phyloP scores from a whole-genome alignment of 2,329 filamentous ascomycete genomes.

The Nemania sp. region DNA sequence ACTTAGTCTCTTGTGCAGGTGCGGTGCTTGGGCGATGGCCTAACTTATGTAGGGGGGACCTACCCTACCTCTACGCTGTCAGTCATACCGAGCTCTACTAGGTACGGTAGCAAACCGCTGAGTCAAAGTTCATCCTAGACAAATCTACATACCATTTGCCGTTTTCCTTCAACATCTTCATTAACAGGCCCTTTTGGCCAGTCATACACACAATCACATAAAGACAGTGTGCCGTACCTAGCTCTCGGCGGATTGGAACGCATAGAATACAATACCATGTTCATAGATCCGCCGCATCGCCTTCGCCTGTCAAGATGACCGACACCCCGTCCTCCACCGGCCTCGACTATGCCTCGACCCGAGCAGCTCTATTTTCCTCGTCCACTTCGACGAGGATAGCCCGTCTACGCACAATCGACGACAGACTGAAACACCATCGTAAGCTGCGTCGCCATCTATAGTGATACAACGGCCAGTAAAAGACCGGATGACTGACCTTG shows the following conservation, averaged over 20 bases:
- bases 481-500: slow-evolving; percentile 8
- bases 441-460: slow-evolving; percentile 31
- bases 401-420: slow-evolving; percentile 59
- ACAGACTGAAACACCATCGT: slow-evolving; percentile 60
- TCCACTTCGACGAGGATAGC: slow-evolving; percentile 61
- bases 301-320: slow-evolving; percentile 24
- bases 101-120: no score
- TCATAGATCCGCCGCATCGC: not conserved
- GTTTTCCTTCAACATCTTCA: no score
- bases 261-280: no score
- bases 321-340: slow-evolving; percentile 37
- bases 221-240: not conserved
- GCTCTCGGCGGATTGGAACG: not conserved
- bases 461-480: not conserved
- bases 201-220: no score
- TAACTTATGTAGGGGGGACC: no score
- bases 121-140: no score
- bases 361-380: slow-evolving; percentile 60
- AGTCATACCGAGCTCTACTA: no score
- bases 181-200: no score
- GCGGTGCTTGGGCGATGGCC: no score
- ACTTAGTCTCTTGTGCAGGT: no score
- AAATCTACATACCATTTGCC: no score
- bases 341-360: slow-evolving; percentile 55
- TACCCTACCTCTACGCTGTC: no score